These are phyloP conservation scores for Hypoxylon intermedium DNA, from an alignment of 495 filamentous ascomycete species.

Conservation along the genomic window DNA sequence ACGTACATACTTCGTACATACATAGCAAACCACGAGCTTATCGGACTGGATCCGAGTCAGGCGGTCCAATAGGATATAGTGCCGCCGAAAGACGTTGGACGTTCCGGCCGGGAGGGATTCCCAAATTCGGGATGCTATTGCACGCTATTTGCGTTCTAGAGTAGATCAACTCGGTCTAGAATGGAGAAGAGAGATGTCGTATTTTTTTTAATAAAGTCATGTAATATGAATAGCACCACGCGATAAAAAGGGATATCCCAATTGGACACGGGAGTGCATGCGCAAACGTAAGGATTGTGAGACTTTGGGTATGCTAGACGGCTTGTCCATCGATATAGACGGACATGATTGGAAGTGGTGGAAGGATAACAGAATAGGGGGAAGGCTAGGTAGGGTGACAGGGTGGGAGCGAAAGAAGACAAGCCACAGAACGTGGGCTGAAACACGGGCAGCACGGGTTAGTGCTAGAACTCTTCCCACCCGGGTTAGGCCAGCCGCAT, in stretches of 20 bases:
- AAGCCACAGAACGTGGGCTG: conserved; percentile 28
- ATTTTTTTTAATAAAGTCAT: no score
- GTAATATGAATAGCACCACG: no score
- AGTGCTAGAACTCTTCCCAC: conserved; percentile 11
- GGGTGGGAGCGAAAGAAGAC: conserved; percentile 4
- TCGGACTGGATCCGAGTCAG: neutral
- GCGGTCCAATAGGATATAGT: neutral
- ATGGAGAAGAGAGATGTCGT: neutral
- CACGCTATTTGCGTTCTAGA: no score
- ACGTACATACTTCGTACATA: neutral
- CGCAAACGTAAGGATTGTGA: neutral
- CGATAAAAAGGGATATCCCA: neutral
- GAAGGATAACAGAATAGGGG: neutral
- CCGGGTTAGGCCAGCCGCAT: neutral
- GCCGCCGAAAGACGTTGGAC: no score
- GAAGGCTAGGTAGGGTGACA: neutral
- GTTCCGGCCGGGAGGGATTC: no score
- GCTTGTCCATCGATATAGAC: no score
- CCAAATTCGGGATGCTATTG: no score
- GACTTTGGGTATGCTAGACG: no score
- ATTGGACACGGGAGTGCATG: neutral
- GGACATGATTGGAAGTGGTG: neutral
- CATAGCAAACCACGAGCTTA: neutral
- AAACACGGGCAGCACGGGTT: conserved; percentile 30
- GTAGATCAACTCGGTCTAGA: no score